Conservation (phyloP, 108 stramenopile species). For the Pseudonitzschia pungens region DNA sequence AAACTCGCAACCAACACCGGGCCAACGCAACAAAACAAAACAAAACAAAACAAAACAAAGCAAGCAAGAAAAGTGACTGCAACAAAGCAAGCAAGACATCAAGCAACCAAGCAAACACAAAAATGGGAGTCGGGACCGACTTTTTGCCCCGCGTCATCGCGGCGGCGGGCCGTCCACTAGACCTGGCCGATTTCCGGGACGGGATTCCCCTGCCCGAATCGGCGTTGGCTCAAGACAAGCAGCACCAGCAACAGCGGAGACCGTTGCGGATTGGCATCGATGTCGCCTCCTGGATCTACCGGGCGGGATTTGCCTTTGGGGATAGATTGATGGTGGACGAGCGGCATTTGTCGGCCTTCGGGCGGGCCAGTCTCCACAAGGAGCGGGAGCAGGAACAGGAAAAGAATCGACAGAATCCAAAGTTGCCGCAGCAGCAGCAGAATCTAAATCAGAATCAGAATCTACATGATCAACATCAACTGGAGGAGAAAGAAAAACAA, state of each 20-base stretch:
- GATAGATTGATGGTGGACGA: slow-evolving; percentile 60
- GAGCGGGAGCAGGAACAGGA: slow-evolving; percentile 3
- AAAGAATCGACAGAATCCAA: no score
- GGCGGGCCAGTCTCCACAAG: slow-evolving; percentile 46
- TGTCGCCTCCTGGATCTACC: slow-evolving; percentile 66
- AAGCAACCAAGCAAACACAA: no score
- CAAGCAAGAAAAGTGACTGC: no score
- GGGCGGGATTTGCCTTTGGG: slow-evolving; percentile 57
- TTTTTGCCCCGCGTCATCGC: slow-evolving; percentile 54
- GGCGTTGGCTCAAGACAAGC: background rate
- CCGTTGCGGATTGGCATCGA: slow-evolving; percentile 72
- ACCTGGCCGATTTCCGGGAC: slow-evolving; percentile 21
- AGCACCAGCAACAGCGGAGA: slow-evolving; percentile 13
- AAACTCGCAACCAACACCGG: no score
- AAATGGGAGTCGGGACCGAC: slow-evolving; percentile 54
- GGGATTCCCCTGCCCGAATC: slow-evolving; percentile 9
- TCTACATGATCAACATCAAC: background rate
- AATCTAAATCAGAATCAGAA: no score
- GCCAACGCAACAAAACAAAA: no score
- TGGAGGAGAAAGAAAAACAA: slow-evolving; percentile 11
- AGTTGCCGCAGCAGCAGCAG: no score
- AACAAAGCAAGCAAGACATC: no score
- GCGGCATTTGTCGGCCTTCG: slow-evolving; percentile 72
- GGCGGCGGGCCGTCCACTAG: slow-evolving; percentile 42
- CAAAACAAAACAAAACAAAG: no score